Evolutionary conservation across 768 basidiomycete genomes (phyloP), one percentile per base, ranked within the genome.

Genomic region (Lyophyllum decastes): DNA sequence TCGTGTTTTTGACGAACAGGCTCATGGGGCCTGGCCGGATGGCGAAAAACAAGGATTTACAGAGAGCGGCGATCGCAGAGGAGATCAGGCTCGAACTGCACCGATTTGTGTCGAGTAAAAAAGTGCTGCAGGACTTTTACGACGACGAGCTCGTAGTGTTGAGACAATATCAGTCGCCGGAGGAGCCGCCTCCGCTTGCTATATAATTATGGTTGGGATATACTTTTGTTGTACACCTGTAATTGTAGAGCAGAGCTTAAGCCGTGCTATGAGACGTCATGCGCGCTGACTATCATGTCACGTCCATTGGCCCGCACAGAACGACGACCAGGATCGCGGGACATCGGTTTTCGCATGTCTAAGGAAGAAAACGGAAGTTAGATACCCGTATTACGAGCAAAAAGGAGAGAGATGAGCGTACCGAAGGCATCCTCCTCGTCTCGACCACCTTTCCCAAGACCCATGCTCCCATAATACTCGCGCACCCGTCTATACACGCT

Each of bases 401-500:
- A 57, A 30, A 40, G 40, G 57, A 26, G 56, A 30, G 48, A 54
- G n/a, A 11, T 27, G 19, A 17, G 22, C 88, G 57, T 71, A 94
- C 94, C 94, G 70, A 91, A 95, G 38, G 92, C 94, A 70, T 95
- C 92, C 65, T 95, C 93, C 65, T 95, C 90, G 58, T 92, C 89
- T 68, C 83, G 80, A 12, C 85, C 87, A n/a, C 85, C 86, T 63
- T 85, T 87, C 21, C 92, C 93, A 49, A 83, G 67, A 1, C 89
- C 89, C n/a, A 92, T 72, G 60, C 77, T 84, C 17, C 88, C 87
- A 71, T 95, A 95, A 75, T 95, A 99, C 71, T 94, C 94, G 59
- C 87, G 82, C 49, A 99, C 95, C 60, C 94, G 75, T 25, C 94
- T 78, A 73, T 90, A 98, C 12, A 98, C 94, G 66, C 90, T 93